These are phyloP conservation scores for Saccharomyces paradoxus DNA, from an alignment of 805 yeast species.

Conservation along the genomic window DNA sequence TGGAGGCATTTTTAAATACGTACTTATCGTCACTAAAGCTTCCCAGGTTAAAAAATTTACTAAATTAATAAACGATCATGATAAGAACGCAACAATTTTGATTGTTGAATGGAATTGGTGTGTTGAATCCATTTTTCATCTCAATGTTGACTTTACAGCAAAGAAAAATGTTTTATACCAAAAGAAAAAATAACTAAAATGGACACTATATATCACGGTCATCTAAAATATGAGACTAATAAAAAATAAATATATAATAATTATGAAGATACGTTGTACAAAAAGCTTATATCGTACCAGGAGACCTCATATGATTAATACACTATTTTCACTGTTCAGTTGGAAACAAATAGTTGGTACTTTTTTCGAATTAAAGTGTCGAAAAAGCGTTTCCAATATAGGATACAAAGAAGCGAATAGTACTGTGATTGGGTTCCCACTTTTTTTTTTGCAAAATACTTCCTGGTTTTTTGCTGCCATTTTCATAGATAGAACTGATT, in stretches of 20 bases:
- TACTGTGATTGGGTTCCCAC: no score
- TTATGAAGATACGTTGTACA: background rate
- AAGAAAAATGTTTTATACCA: conserved; percentile 7
- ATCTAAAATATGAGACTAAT: background rate
- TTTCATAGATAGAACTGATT: no score
- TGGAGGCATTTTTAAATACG: conserved; percentile 5
- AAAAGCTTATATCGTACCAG: no score
- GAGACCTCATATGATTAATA: no score
- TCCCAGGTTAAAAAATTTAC: conserved; percentile 25
- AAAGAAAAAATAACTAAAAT: background rate
- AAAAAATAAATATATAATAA: background rate
- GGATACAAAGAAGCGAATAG: no score
- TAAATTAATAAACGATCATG: conserved; percentile 7
- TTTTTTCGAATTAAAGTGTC: no score
- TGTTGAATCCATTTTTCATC: conserved; percentile 21
- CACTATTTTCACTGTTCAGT: no score
- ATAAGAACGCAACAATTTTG: conserved; percentile 6
- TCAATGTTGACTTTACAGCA: conserved; percentile 11
- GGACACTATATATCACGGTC: background rate
- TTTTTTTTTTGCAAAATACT: no score
- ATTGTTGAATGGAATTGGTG: conserved; percentile 32
- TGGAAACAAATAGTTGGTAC: background rate
- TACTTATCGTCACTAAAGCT: conserved; percentile 24
- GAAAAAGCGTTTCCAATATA: no score
- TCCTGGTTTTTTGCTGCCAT: no score